These are phyloP conservation scores for Leccinum subrobustum DNA, from an alignment of 1,284 basidiomycete genomes.

Conservation along the genomic window DNA sequence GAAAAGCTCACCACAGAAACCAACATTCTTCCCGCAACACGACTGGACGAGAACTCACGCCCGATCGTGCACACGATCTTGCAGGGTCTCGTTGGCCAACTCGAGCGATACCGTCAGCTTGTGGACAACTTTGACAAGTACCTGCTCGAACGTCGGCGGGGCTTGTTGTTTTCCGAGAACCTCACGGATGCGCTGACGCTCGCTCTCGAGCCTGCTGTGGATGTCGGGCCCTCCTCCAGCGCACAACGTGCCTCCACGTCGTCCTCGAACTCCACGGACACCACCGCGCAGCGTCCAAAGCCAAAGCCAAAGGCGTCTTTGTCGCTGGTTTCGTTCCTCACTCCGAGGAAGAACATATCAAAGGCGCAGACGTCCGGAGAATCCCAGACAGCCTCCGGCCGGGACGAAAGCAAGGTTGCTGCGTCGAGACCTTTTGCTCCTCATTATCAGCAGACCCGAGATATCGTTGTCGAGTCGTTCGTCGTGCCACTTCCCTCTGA, in stretches of 20 bases:
- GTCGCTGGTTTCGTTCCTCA: constrained; percentile 75
- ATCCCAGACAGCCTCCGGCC: constrained; percentile 43
- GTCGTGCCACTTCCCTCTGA: constrained; percentile 53
- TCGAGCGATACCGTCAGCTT: constrained; percentile 73
- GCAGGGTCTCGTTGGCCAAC: constrained; percentile 73
- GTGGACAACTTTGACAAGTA: constrained; percentile 84
- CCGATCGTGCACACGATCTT: constrained; percentile 81
- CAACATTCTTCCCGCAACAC: constrained; percentile 59
- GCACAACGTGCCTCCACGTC: constrained; percentile 20
- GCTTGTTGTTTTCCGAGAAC: constrained; percentile 91
- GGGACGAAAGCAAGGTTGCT: constrained; percentile 40
- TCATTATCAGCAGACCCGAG: constrained; percentile 80
- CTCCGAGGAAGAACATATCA: constrained; percentile 65
- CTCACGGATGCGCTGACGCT: constrained; percentile 85
- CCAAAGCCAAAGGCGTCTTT: constrained; percentile 58
- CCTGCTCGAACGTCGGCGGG: constrained; percentile 83
- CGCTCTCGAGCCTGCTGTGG: constrained; percentile 58
- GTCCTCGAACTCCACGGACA: constrained; percentile 27
- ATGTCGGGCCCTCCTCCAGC: constrained; percentile 32
- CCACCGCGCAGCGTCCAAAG: constrained; percentile 40
- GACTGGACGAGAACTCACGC: constrained; percentile 65
- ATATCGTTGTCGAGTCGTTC: constrained; percentile 73
- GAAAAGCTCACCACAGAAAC: constrained; percentile 61
- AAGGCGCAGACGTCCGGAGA: constrained; percentile 38
- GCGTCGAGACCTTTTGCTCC: constrained; percentile 78